A percentile compares a stretch with the other conserved stretches of the same genome.
These are phyloP conservation scores for Nemania sp. DNA, from an alignment of 2,329 filamentous ascomycete genomes.

Conservation along the genomic window DNA sequence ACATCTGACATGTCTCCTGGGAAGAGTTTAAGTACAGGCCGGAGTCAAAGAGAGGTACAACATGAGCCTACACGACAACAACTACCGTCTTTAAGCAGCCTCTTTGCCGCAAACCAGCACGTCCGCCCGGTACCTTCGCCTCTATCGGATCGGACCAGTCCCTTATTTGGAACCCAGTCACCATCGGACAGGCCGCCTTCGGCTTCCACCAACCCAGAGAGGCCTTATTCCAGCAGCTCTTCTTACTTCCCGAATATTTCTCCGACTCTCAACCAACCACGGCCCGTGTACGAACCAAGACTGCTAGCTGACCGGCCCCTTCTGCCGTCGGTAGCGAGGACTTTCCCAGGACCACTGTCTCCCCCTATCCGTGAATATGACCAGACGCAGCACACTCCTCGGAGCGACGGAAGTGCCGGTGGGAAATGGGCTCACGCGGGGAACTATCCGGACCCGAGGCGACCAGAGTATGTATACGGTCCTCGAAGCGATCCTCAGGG, in stretches of 20 bases:
- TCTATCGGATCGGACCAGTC: slow-evolving; percentile 49
- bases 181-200: slow-evolving; percentile 52
- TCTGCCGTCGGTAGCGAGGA: slow-evolving; percentile 38
- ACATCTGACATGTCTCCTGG: slow-evolving; percentile 49
- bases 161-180: slow-evolving; percentile 47
- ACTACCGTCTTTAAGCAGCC: slow-evolving; percentile 59
- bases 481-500: slow-evolving; percentile 40
- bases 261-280: slow-evolving; percentile 47
- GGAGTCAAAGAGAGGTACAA: slow-evolving; percentile 41
- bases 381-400: slow-evolving; percentile 30
- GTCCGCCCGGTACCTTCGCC: slow-evolving; percentile 51
- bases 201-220: slow-evolving; percentile 43
- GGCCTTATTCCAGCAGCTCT: slow-evolving; percentile 42
- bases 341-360: slow-evolving; percentile 49
- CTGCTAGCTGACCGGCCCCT: slow-evolving; percentile 48
- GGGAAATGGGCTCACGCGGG: slow-evolving; percentile 46
- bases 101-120: slow-evolving; percentile 55
- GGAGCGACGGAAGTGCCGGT: slow-evolving; percentile 32
- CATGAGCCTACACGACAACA: slow-evolving; percentile 47
- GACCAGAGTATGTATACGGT: slow-evolving; percentile 51
- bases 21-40: slow-evolving; percentile 44
- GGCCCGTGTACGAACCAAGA: slow-evolving; percentile 51
- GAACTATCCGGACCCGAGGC: slow-evolving; percentile 47
- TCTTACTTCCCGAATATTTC: slow-evolving; percentile 53
- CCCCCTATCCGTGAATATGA: slow-evolving; percentile 49